Evolutionary conservation across 2,329 filamentous ascomycete species (phyloP).

Genomic region (Cladosporium colombiae): DNA sequence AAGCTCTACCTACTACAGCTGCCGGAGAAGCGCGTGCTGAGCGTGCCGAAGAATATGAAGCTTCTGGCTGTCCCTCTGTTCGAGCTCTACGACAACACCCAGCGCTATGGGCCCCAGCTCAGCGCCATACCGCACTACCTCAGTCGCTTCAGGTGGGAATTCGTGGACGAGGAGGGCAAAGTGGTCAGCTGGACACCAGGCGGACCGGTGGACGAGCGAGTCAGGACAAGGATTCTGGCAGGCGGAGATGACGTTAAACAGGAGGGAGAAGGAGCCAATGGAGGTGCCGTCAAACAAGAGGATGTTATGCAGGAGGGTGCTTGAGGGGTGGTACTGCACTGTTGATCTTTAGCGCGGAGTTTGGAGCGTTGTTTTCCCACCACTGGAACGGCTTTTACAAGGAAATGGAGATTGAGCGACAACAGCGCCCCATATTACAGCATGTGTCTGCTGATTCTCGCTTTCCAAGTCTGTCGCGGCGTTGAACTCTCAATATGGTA

Average conservation of each 20-base stretch:
- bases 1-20: slow-evolving; percentile 98
- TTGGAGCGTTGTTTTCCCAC: neutral
- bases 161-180: slow-evolving; percentile 88
- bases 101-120: slow-evolving; percentile 90
- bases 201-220: slow-evolving; percentile 32
- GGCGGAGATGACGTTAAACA: slow-evolving; percentile 27
- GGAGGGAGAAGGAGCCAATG: neutral
- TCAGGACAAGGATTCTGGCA: slow-evolving; percentile 36
- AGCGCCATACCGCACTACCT: slow-evolving; percentile 94
- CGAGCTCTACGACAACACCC: slow-evolving; percentile 97
- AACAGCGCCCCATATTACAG: neutral
- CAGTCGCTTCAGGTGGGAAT: slow-evolving; percentile 96
- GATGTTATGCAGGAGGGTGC: slow-evolving; percentile 11
- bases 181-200: slow-evolving; percentile 57
- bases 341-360: slow-evolving; percentile 4
- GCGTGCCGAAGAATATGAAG: slow-evolving; percentile 99
- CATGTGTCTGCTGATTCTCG: neutral
- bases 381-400: neutral
- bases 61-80: slow-evolving; percentile 94
- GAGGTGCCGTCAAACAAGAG: neutral
- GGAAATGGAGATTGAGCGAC: neutral
- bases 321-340: slow-evolving; percentile 1
- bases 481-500: neutral
- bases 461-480: neutral
- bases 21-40: slow-evolving; percentile 88